phyloP scores from a whole-genome alignment of 176 grass and related monocot species.

The Oryza meyeriana region DNA sequence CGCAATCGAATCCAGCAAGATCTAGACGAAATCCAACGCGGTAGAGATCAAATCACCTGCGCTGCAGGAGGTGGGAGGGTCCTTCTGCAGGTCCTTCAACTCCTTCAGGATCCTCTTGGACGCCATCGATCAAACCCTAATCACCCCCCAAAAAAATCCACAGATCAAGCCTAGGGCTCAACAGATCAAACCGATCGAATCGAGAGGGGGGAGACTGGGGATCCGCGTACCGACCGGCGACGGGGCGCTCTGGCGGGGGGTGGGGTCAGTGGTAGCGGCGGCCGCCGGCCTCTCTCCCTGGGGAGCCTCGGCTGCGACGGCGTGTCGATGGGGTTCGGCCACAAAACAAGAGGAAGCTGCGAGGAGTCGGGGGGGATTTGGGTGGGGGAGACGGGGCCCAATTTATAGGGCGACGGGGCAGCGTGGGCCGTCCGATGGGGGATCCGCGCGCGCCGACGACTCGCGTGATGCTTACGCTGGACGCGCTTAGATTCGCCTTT shows the following conservation, averaged over 20 bases:
- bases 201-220: too few species aligned
- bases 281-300: constrained; percentile 18
- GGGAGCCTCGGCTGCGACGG: constrained; percentile 31
- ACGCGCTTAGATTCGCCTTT: constrained; percentile 44
- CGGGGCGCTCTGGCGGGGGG: neutral
- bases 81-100: constrained; percentile 87
- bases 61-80: constrained; percentile 85
- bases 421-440: constrained; percentile 28
- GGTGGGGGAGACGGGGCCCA: neutral
- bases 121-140: constrained; percentile 78
- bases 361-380: constrained; percentile 35
- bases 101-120: constrained; percentile 92
- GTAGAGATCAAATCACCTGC: constrained; percentile 54
- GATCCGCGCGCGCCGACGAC: constrained; percentile 31
- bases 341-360: constrained; percentile 21
- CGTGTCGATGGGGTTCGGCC: constrained; percentile 19
- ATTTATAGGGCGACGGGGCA: constrained; percentile 20
- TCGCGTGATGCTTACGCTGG: constrained; percentile 66
- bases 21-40: neutral
- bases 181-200: neutral
- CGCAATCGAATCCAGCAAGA: constrained; percentile 25
- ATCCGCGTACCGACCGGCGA: constrained; percentile 26
- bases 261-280: neutral
- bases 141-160: constrained; percentile 8
- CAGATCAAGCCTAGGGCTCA: constrained; percentile 22